Evolutionary conservation across 192 early-diverging fungal genomes (phyloP).

Genomic region (Backusella circina): DNA sequence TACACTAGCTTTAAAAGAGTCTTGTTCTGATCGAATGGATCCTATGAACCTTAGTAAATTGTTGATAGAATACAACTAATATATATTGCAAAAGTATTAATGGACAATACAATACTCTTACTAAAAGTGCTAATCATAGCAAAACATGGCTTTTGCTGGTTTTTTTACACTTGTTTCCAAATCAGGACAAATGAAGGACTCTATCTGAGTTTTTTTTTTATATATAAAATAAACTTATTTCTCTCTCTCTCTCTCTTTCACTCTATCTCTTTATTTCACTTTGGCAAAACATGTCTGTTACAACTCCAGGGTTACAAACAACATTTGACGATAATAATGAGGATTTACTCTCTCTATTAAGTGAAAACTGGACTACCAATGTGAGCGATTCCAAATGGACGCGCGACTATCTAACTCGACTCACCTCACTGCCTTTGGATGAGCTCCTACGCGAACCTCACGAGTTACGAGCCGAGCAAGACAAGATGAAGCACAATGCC

Average conservation of each 20-base stretch:
- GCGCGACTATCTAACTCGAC: slow-evolving; percentile 57
- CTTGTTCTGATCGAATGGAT: too few relatives aligned
- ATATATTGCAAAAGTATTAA: too few relatives aligned
- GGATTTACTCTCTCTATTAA: background rate
- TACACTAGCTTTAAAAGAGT: too few relatives aligned
- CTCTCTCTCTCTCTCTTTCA: background rate
- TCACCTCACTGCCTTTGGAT: slow-evolving; percentile 59
- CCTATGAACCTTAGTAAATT: too few relatives aligned
- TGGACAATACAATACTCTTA: too few relatives aligned
- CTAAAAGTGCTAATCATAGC: background rate
- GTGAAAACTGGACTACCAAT: background rate
- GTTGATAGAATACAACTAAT: too few relatives aligned
- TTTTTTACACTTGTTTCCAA: background rate
- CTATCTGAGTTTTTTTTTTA: background rate
- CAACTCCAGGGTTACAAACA: background rate
- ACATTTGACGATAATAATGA: slow-evolving; percentile 1
- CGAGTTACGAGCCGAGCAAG: slow-evolving; percentile 46
- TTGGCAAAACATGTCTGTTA: slow-evolving; percentile 5
- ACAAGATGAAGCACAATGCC: slow-evolving; percentile 53
- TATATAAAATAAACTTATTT: background rate
- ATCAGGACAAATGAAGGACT: background rate
- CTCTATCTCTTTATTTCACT: background rate
- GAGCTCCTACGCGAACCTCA: slow-evolving; percentile 55
- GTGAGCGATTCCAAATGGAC: slow-evolving; percentile 41
- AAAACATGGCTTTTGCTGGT: background rate